Percentiles rank a stretch among this genome's conserved stretches.
These are phyloP conservation scores for Bombardia bombarda DNA, from an alignment of 495 filamentous ascomycete species.

Conservation along the genomic window DNA sequence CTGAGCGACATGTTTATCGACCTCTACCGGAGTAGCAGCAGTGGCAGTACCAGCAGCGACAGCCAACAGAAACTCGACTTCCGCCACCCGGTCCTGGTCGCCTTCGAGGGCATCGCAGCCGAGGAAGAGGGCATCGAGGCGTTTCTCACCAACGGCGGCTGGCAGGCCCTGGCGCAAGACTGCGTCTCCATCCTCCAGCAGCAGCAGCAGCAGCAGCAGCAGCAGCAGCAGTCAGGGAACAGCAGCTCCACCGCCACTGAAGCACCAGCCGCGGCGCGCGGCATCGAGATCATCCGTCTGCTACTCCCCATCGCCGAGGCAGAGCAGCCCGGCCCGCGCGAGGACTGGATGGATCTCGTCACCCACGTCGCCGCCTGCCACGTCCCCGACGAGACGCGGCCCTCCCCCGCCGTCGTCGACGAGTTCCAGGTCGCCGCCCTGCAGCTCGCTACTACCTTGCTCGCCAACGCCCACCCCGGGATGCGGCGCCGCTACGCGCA, in stretches of 20 bases:
- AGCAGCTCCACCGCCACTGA: not conserved
- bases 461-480: slow-evolving; percentile 36
- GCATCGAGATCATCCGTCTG: slow-evolving; percentile 45
- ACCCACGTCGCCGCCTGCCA: slow-evolving; percentile 29
- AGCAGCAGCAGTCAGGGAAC: slow-evolving; percentile 2
- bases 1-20: slow-evolving; percentile 51
- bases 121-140: slow-evolving; percentile 35
- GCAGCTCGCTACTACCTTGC: slow-evolving; percentile 41
- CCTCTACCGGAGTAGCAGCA: slow-evolving; percentile 34
- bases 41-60: slow-evolving; percentile 8
- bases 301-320: slow-evolving; percentile 38
- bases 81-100: slow-evolving; percentile 42
- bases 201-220: slow-evolving; percentile 3
- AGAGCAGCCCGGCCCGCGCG: slow-evolving; percentile 26
- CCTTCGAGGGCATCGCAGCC: slow-evolving; percentile 42
- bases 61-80: slow-evolving; percentile 31
- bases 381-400: slow-evolving; percentile 10
- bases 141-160: slow-evolving; percentile 39
- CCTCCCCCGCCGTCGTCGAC: slow-evolving; percentile 12
- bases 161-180: slow-evolving; percentile 39
- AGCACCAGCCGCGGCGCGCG: slow-evolving; percentile 31
- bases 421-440: slow-evolving; percentile 43
- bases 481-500: slow-evolving; percentile 38
- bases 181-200: slow-evolving; percentile 29
- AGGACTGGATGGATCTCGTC: slow-evolving; percentile 43